Evolutionary conservation across 2,329 filamentous ascomycete genomes (phyloP).

Genomic region (Neofusicoccum umdonicola): DNA sequence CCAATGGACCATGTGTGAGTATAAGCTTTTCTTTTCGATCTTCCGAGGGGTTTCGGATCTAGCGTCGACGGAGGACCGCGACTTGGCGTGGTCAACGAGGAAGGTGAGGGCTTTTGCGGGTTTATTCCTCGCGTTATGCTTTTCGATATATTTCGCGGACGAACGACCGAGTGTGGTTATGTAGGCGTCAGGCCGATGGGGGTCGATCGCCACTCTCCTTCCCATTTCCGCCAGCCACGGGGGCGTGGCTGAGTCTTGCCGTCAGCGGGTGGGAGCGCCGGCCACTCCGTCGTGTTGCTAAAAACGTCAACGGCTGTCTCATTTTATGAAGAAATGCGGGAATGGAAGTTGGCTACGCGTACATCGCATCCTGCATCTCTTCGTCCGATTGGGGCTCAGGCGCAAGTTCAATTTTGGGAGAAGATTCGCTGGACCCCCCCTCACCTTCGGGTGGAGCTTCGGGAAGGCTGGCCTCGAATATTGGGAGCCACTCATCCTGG

Average conservation of each 20-base stretch:
- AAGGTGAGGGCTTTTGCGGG: neutral
- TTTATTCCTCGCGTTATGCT: neutral
- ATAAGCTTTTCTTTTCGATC: neutral
- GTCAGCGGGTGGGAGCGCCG: neutral
- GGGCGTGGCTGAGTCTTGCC: neutral
- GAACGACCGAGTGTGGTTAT: neutral
- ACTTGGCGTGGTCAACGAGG: neutral
- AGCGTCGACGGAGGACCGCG: neutral
- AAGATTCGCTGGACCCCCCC: neutral
- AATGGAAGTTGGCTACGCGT: conserved; percentile 9
- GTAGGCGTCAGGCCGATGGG: conserved; percentile 31
- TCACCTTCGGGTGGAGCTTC: conserved; percentile 2
- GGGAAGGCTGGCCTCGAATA: conserved; percentile 33
- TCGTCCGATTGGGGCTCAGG: neutral
- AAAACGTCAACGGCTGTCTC: neutral
- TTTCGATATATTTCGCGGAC: neutral
- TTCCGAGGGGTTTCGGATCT: neutral
- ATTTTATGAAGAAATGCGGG: conserved; percentile 15
- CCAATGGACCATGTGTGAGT: neutral
- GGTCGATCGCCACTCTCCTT: conserved; percentile 32
- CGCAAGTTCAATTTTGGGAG: neutral
- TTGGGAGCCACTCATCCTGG: conserved; percentile 27
- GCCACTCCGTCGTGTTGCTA: conserved; percentile 8
- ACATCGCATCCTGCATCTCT: conserved; percentile 14
- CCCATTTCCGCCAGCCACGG: conserved; percentile 29